phyloP scores from a whole-genome alignment of 345 rosid genomes.

The Clarkia xantiana region DNA sequence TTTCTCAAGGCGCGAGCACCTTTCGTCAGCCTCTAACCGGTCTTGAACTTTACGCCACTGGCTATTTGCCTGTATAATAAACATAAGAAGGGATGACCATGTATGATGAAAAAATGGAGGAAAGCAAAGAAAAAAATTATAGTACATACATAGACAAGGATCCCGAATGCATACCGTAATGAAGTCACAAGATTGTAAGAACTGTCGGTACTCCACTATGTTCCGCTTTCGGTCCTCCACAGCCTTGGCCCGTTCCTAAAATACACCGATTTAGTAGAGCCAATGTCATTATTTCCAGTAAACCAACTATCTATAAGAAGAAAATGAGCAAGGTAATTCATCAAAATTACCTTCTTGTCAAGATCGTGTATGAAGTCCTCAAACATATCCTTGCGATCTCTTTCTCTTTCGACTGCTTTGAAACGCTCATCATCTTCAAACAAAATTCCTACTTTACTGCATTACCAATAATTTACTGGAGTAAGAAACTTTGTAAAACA shows the following conservation, averaged over 20 bases:
- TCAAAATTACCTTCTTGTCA: slow-evolving; percentile 42
- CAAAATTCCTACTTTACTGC: slow-evolving; percentile 64
- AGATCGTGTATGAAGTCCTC: slow-evolving; percentile 61
- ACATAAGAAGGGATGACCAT: slow-evolving; percentile 1
- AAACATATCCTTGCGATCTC: slow-evolving; percentile 75
- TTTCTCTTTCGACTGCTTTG: slow-evolving; percentile 77
- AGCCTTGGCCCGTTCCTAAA: slow-evolving; percentile 58
- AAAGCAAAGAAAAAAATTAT: slow-evolving; percentile 5
- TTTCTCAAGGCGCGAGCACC: slow-evolving; percentile 83
- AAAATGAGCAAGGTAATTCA: slow-evolving; percentile 7
- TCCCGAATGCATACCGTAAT: slow-evolving; percentile 44
- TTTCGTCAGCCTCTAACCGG: slow-evolving; percentile 78
- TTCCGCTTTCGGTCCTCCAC: slow-evolving; percentile 67
- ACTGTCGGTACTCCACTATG: slow-evolving; percentile 52
- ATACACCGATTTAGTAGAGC: too few species aligned
- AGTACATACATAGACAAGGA: neutral
- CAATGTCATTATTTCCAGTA: too few species aligned
- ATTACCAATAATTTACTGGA: slow-evolving; percentile 10
- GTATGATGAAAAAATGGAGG: slow-evolving; percentile 1
- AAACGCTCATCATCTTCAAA: slow-evolving; percentile 81
- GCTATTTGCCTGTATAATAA: slow-evolving; percentile 46
- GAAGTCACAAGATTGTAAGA: slow-evolving; percentile 79
- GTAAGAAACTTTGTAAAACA: slow-evolving; percentile 1
- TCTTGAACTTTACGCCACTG: slow-evolving; percentile 99
- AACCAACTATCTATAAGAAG: too few species aligned